A percentile compares a stretch with the other conserved stretches of the same genome.
Conservation (phyloP, 2,329 filamentous ascomycete genomes). For the Xylaria polymorpha region DNA sequence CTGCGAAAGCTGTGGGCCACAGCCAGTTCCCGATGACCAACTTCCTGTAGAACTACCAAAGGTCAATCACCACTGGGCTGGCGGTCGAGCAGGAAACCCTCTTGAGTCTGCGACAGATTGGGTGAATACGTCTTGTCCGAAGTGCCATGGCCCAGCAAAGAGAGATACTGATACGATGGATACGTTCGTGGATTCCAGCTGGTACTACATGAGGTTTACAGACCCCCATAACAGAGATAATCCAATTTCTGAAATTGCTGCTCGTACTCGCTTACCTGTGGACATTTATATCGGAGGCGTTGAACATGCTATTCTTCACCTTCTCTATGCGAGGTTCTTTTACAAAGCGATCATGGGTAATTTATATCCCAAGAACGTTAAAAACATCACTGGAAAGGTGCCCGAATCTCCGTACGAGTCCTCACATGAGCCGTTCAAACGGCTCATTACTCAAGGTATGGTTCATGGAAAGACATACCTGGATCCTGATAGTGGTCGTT, state of each 20-base stretch:
- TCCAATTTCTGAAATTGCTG: conserved; percentile 71
- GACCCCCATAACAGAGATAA: conserved; percentile 73
- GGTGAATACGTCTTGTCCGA: conserved; percentile 80
- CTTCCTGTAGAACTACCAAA: conserved; percentile 81
- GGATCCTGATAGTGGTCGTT: conserved; percentile 78
- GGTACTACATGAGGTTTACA: conserved; percentile 87
- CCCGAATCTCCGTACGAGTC: conserved; percentile 29
- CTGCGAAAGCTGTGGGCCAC: conserved; percentile 78
- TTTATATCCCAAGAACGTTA: conserved; percentile 54
- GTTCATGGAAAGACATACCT: conserved; percentile 88
- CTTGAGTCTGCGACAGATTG: conserved; percentile 78
- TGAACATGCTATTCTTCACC: conserved; percentile 89
- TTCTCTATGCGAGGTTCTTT: conserved; percentile 90
- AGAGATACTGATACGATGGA: conserved; percentile 96
- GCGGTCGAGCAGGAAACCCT: conserved; percentile 79
- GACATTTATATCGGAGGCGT: conserved; percentile 91
- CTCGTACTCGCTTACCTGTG: conserved; percentile 73
- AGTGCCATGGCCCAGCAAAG: conserved; percentile 75
- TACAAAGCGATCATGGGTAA: conserved; percentile 82
- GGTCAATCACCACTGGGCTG: conserved; percentile 74
- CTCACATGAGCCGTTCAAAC: conserved; percentile 77
- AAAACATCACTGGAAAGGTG: conserved; percentile 29
- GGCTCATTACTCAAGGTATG: conserved; percentile 91
- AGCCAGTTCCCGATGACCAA: conserved; percentile 80
- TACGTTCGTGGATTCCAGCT: conserved; percentile 94